A percentile compares a stretch with the other conserved stretches of the same genome.
Conservation (phyloP, 192 early-diverging fungal species). For the Mortierella alpina region DNA sequence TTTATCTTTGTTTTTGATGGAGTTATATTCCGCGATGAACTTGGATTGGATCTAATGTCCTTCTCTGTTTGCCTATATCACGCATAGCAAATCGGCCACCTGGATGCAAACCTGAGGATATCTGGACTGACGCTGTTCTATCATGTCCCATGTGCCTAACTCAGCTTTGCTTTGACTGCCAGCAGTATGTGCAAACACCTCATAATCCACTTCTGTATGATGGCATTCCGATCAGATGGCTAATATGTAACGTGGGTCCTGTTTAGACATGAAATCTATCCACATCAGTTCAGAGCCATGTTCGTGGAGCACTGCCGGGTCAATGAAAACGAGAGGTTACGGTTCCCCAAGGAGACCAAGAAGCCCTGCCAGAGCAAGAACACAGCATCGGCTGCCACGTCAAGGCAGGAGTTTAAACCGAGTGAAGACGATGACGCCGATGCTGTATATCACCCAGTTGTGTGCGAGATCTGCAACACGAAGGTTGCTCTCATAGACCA, state of each 20-base stretch:
- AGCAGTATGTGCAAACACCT: constrained; percentile 56
- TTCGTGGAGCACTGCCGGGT: constrained; percentile 73
- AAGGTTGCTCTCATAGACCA: constrained; percentile 72
- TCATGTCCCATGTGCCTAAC: constrained; percentile 73
- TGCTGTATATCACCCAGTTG: constrained; percentile 63
- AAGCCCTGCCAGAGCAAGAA: background rate
- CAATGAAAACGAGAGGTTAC: constrained; percentile 54
- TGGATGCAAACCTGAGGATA: constrained; percentile 23
- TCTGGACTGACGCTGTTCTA: constrained; percentile 66
- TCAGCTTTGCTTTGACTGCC: constrained; percentile 68
- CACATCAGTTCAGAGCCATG: constrained; percentile 74
- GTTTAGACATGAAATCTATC: constrained; percentile 66
- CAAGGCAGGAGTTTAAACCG: constrained; percentile 12
- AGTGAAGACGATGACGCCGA: constrained; percentile 24
- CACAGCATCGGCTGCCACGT: constrained; percentile 1
- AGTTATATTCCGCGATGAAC: background rate
- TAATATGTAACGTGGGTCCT: background rate
- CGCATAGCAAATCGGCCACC: constrained; percentile 38
- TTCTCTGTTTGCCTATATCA: background rate
- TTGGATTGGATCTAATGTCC: background rate
- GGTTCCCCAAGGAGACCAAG: constrained; percentile 45
- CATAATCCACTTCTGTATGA: background rate
- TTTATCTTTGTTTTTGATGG: background rate
- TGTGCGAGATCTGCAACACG: constrained; percentile 67
- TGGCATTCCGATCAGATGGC: background rate